Base-by-base conservation (phyloP, 2,329 filamentous ascomycete genomes). In the Aspergillus hiratsukae region DNA sequence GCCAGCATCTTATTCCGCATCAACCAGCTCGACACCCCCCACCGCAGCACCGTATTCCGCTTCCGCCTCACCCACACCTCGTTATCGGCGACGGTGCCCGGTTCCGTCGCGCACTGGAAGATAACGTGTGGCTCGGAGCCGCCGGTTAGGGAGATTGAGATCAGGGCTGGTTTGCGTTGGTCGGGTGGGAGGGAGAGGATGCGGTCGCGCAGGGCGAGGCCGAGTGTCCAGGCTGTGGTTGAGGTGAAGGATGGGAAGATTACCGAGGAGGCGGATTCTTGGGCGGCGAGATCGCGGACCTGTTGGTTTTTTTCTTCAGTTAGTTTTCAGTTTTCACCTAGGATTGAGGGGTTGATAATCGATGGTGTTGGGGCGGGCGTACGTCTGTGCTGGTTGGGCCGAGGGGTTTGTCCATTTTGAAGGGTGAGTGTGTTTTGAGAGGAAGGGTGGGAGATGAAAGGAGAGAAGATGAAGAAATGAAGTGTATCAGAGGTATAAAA, bases 61-160 rank as follows among this genome's bases (percentile, higher is more conserved):
- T 94, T 93, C 35, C 89, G 79, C 40, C 79, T 74, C 23, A 90
- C 86, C 87, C 87, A 90, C 28, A 75, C 74, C 69, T 89, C 86
- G 66, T 89, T 87, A 71, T 93, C 90, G 0, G 88, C 87, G 58
- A 81, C 78, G 4, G 85, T 83, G 6, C 89, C 89, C 0, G 83
- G 75, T 43, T 87, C 83, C 0, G 86, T 87, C 3, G 83, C 84
- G 56, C 80, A 78, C 69, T 91, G 88, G 78, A 91, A 93, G 21
- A 93, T 74, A 1, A 84, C 77, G 64, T 88, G 87, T 17, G 74
- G 72, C 0, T 64, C 53, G 1, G 56, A 53, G 14, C 57, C 63
- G 52, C 69, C 72, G 21, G 67, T 62, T n/a, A 72, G 50, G 2
- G 73, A 59, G 58, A 78, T 77, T 48, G 69, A 72, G 61, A 78